Percentiles rank a stretch among this genome's conserved stretches.
These are phyloP conservation scores for Vicia faba DNA, from an alignment of 306 rosid genomes.

Conservation along the genomic window DNA sequence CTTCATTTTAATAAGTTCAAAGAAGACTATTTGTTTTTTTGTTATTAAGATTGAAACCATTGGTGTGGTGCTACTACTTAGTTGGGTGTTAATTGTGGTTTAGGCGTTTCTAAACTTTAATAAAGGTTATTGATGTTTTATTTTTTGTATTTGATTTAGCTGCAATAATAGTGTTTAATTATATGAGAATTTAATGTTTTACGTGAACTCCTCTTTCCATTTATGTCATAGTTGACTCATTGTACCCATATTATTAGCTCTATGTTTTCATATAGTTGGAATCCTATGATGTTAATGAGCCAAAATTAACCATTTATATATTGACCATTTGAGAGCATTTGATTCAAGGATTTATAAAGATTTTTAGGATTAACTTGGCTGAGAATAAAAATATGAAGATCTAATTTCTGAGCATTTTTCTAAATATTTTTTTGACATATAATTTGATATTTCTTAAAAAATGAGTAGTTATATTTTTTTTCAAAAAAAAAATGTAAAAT, in stretches of 20 bases:
- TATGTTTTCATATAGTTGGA: neutral
- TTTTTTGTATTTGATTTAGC: conserved; percentile 40
- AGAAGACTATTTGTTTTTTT: neutral
- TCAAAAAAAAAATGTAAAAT: no score
- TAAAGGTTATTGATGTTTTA: neutral
- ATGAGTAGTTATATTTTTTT: no score
- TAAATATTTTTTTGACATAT: no score
- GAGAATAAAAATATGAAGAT: no score
- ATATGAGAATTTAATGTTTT: conserved; percentile 23
- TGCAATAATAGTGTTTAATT: conserved; percentile 43
- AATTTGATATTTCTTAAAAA: no score
- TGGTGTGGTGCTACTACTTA: neutral
- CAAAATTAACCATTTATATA: neutral
- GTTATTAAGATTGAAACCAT: neutral
- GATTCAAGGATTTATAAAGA: no score
- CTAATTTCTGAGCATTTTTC: no score
- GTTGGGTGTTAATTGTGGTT: neutral
- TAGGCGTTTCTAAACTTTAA: neutral
- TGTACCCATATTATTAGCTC: neutral
- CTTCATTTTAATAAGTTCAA: neutral
- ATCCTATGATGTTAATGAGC: neutral
- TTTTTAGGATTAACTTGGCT: no score
- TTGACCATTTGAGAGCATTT: no score
- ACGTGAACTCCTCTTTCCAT: neutral
- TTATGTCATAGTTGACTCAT: neutral